Conservation (phyloP, 805 yeast genomes). For the Candida koratica region DNA sequence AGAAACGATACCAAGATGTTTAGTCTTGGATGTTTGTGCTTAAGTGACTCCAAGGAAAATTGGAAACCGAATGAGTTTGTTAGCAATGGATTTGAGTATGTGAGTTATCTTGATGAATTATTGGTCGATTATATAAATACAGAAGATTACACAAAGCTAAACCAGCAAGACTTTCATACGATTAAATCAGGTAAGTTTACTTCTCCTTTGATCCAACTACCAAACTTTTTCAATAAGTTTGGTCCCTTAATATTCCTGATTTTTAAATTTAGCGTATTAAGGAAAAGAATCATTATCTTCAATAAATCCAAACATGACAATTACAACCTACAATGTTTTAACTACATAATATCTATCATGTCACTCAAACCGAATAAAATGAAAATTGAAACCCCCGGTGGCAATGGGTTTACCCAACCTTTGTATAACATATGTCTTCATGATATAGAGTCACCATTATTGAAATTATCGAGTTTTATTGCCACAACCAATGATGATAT, state of each 20-base stretch:
- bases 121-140: slow-evolving; percentile 21
- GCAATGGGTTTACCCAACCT: slow-evolving; percentile 38
- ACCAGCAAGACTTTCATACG: slow-evolving; percentile 1
- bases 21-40: slow-evolving; percentile 34
- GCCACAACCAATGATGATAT: slow-evolving; percentile 69
- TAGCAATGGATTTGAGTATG: slow-evolving; percentile 38
- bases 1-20: slow-evolving; percentile 36
- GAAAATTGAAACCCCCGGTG: slow-evolving; percentile 18
- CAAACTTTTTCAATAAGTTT: slow-evolving; percentile 43
- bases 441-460: slow-evolving; percentile 34
- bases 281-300: slow-evolving; percentile 53
- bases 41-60: slow-evolving; percentile 6
- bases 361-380: slow-evolving; percentile 61
- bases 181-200: slow-evolving; percentile 4
- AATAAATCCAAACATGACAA: slow-evolving; percentile 24
- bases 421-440: slow-evolving; percentile 61
- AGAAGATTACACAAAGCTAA: slow-evolving; percentile 10
- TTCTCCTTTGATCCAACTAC: slow-evolving; percentile 25
- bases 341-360: slow-evolving; percentile 57
- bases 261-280: slow-evolving; percentile 58
- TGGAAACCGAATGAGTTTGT: slow-evolving; percentile 38
- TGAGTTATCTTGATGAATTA: slow-evolving; percentile 24
- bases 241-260: slow-evolving; percentile 66
- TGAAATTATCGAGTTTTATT: slow-evolving; percentile 22
- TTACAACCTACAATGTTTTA: slow-evolving; percentile 39